Evolutionary conservation across 2,329 filamentous ascomycete species (phyloP).

Genomic region (Pyrenochaeta sp.): DNA sequence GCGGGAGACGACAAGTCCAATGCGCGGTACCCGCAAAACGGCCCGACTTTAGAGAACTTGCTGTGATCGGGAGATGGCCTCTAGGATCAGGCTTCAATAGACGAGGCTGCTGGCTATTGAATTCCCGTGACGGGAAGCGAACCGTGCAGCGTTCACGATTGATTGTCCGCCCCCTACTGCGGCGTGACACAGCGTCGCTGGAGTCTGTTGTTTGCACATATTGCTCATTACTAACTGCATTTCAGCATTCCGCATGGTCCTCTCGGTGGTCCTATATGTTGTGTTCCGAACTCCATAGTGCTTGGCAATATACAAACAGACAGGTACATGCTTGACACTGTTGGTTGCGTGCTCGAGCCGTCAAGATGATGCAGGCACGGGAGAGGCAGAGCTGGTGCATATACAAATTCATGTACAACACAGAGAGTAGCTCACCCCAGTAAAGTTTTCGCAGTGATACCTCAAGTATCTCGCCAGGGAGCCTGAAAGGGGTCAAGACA

Average conservation of each 20-base stretch:
- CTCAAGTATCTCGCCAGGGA: too few relatives aligned
- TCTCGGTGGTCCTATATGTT: conserved; percentile 12
- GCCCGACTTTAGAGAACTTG: conserved; percentile 23
- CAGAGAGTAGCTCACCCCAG: too few relatives aligned
- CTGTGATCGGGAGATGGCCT: conserved; percentile 26
- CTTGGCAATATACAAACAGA: conserved; percentile 24
- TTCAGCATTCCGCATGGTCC: conserved; percentile 19
- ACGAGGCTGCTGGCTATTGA: conserved; percentile 17
- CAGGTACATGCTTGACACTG: conserved; percentile 14
- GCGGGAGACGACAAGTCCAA: conserved; percentile 9
- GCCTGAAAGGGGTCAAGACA: too few relatives aligned
- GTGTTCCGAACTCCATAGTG: conserved; percentile 35
- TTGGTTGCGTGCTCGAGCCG: conserved; percentile 20
- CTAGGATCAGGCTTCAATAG: conserved; percentile 21
- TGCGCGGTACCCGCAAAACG: conserved; percentile 8
- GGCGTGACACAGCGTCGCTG: conserved; percentile 29
- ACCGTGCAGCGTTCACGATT: conserved; percentile 34
- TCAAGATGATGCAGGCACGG: conserved; percentile 35
- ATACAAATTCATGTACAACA: neutral
- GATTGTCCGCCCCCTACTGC: conserved; percentile 20
- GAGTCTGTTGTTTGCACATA: conserved; percentile 14
- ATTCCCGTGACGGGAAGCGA: conserved; percentile 3
- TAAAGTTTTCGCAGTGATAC: too few relatives aligned
- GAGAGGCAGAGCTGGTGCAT: conserved; percentile 11
- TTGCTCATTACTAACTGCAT: conserved; percentile 15